Conservation (phyloP, 495 filamentous ascomycete species). For the Evernia prunastri region DNA sequence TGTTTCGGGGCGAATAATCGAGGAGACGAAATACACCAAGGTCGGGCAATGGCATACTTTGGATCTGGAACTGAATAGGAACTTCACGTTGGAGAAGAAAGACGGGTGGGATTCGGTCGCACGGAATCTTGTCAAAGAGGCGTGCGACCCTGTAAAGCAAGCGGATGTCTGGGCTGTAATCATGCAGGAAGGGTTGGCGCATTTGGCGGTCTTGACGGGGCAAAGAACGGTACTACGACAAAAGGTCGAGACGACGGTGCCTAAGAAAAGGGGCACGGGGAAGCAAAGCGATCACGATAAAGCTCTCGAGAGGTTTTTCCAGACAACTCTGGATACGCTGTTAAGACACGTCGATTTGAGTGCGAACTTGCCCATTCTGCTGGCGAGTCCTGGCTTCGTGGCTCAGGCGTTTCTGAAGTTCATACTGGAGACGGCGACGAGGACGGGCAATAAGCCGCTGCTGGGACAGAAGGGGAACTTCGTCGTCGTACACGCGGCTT, state of each 20-base stretch:
- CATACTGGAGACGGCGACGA: constrained; percentile 64
- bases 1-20: constrained; percentile 71
- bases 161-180: constrained; percentile 82
- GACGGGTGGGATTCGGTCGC: constrained; percentile 91
- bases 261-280: constrained; percentile 62
- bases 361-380: constrained; percentile 57
- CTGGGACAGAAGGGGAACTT: constrained; percentile 57
- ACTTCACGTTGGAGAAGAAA: constrained; percentile 76
- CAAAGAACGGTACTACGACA: constrained; percentile 84
- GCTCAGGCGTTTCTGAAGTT: constrained; percentile 74
- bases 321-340: constrained; percentile 67
- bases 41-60: constrained; percentile 85
- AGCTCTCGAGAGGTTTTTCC: constrained; percentile 73
- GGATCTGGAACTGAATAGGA: constrained; percentile 77
- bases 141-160: constrained; percentile 59
- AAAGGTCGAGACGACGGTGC: constrained; percentile 74
- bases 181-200: constrained; percentile 90
- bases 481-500: constrained; percentile 75
- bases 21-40: constrained; percentile 77
- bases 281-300: constrained; percentile 59
- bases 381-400: constrained; percentile 85
- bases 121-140: constrained; percentile 68
- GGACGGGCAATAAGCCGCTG: constrained; percentile 58
- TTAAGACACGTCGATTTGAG: constrained; percentile 62
- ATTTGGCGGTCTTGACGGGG: constrained; percentile 89